phyloP scores from a whole-genome alignment of 768 basidiomycete genomes.

The Leucosporidium creatinivorum region DNA sequence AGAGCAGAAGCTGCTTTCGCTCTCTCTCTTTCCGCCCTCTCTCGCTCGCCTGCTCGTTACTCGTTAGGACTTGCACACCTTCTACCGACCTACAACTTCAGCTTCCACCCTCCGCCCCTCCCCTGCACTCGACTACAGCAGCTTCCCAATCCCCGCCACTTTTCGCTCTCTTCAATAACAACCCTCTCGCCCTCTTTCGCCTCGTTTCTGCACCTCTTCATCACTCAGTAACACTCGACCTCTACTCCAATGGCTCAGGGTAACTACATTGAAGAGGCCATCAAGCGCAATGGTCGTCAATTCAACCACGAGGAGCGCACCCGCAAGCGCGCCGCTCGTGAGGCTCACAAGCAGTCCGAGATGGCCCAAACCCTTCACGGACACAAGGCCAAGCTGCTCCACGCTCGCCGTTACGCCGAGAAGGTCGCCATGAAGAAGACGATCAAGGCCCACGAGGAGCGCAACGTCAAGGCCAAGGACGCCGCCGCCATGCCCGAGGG shows the following conservation, averaged over 20 bases:
- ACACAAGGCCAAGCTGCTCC: constrained; percentile 94
- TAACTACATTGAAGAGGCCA: constrained; percentile 98
- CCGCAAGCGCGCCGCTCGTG: constrained; percentile 49
- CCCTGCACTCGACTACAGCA: too few relatives aligned
- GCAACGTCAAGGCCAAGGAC: constrained; percentile 92
- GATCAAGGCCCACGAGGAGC: constrained; percentile 98
- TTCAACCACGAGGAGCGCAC: constrained; percentile 93
- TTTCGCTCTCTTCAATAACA: neutral
- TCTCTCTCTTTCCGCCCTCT: too few relatives aligned
- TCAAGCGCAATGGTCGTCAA: constrained; percentile 90
- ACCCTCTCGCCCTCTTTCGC: neutral
- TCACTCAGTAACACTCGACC: neutral
- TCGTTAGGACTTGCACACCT: too few relatives aligned
- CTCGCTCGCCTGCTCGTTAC: too few relatives aligned
- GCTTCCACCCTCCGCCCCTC: too few relatives aligned
- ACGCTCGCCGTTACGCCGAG: constrained; percentile 90
- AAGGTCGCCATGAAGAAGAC: constrained; percentile 99
- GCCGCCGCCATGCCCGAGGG: constrained; percentile 69
- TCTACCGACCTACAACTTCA: too few relatives aligned
- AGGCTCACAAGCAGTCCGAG: constrained; percentile 57
- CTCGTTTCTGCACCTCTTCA: neutral
- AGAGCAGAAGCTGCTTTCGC: too few relatives aligned
- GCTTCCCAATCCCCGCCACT: too few relatives aligned
- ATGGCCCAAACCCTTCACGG: constrained; percentile 90
- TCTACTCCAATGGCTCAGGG: constrained; percentile 53